These are phyloP conservation scores for Trichopus zeylanicus DNA, from an alignment of 116 monocot species.

Conservation along the genomic window DNA sequence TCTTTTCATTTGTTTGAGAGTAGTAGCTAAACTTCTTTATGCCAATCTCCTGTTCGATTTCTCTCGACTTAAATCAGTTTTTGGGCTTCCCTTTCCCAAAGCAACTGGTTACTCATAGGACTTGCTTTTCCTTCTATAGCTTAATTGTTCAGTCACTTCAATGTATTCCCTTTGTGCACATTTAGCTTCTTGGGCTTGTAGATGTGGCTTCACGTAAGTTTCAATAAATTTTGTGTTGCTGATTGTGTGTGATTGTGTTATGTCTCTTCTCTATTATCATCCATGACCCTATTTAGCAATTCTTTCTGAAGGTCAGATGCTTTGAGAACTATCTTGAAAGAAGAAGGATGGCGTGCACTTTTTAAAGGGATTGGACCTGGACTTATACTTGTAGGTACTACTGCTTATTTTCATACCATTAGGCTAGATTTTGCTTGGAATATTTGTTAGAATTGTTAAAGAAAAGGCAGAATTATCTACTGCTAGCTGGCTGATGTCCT, in stretches of 20 bases:
- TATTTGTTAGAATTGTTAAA: background rate
- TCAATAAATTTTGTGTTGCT: background rate
- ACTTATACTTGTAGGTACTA: slow-evolving; percentile 74
- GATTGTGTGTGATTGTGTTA: background rate
- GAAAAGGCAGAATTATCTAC: background rate
- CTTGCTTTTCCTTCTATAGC: too few relatives aligned
- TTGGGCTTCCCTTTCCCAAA: too few relatives aligned
- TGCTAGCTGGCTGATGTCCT: too few relatives aligned
- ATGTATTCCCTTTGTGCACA: too few relatives aligned
- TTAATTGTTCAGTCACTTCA: too few relatives aligned
- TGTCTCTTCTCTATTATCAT: background rate
- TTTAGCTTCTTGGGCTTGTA: too few relatives aligned
- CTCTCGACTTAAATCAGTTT: too few relatives aligned
- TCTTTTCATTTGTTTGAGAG: too few relatives aligned
- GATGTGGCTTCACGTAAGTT: too few relatives aligned
- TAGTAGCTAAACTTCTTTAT: too few relatives aligned
- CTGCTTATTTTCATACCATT: slow-evolving; percentile 1
- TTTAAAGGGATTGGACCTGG: slow-evolving; percentile 86
- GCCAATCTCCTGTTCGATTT: too few relatives aligned
- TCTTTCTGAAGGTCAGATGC: slow-evolving; percentile 76
- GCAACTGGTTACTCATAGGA: too few relatives aligned
- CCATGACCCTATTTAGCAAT: background rate
- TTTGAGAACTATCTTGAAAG: slow-evolving; percentile 81
- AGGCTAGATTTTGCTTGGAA: background rate
- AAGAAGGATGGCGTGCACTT: slow-evolving; percentile 78